phyloP scores from a whole-genome alignment of 176 grass and related monocot species.

The Zea luxurians region DNA sequence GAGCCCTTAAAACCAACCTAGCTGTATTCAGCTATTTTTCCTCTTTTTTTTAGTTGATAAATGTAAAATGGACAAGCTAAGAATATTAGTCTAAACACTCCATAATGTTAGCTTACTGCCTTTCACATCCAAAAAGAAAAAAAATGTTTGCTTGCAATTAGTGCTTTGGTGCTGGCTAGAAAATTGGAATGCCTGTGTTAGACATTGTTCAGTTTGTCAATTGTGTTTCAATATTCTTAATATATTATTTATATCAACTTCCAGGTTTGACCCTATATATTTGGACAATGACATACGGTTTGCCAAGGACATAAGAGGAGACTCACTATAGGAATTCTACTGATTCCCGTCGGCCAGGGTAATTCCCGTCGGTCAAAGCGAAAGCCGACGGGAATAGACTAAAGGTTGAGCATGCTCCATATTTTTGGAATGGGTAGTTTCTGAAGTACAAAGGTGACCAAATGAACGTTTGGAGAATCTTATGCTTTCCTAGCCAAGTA shows the following conservation, averaged over 20 bases:
- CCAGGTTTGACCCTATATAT: constrained; percentile 97
- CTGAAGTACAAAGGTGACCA: constrained; percentile 7
- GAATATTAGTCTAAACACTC: no score
- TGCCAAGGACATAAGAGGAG: constrained; percentile 89
- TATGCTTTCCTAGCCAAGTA: constrained; percentile 29
- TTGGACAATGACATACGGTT: constrained; percentile 84
- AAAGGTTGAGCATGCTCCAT: constrained; percentile 82
- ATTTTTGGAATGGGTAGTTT: constrained; percentile 68
- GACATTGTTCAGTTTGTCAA: neutral
- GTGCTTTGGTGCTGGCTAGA: neutral
- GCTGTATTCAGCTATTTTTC: no score
- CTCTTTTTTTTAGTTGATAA: no score
- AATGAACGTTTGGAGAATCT: constrained; percentile 14
- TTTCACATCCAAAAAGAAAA: neutral
- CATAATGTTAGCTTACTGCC: no score
- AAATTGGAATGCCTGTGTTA: neutral
- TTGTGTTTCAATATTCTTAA: constrained; percentile 11
- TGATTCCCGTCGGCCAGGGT: no score
- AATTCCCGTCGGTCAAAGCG: no score
- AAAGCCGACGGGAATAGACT: no score
- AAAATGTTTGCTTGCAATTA: neutral
- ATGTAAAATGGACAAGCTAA: no score
- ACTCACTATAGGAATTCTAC: no score
- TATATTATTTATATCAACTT: constrained; percentile 4
- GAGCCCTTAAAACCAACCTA: no score